Percentiles rank a stretch among this genome's conserved stretches.
These are phyloP conservation scores for Phytophthora sojae DNA, from an alignment of 352 stramenopile genomes.

Conservation along the genomic window DNA sequence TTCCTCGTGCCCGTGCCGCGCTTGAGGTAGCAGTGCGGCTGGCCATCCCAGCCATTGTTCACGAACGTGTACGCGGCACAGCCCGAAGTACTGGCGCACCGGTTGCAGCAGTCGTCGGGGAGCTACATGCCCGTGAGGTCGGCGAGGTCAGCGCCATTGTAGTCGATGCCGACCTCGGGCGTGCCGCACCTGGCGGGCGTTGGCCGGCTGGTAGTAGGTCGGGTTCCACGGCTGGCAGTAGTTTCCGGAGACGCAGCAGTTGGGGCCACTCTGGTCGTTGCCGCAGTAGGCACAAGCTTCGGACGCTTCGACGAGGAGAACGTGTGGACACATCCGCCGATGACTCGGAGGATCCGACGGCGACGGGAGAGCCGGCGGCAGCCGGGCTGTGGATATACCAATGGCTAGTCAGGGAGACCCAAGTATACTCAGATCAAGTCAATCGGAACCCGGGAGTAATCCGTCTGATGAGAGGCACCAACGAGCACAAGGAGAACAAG, in stretches of 20 bases:
- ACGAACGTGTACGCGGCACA: conserved; percentile 34
- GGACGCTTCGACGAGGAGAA: background rate
- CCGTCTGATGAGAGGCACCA: too few species aligned
- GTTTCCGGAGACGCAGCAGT: conserved; percentile 42
- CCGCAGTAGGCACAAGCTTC: conserved; percentile 31
- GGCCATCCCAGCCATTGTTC: conserved; percentile 31
- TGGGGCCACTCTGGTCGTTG: conserved; percentile 24
- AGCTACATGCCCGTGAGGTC: conserved; percentile 31
- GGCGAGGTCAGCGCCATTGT: conserved; percentile 46
- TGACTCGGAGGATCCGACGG: too few species aligned
- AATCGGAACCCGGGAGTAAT: too few species aligned
- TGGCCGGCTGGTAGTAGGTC: conserved; percentile 46
- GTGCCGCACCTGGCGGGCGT: conserved; percentile 36
- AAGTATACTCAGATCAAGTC: too few species aligned
- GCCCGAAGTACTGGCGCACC: conserved; percentile 13
- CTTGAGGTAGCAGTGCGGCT: conserved; percentile 34
- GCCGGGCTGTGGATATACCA: too few species aligned
- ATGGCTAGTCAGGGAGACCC: too few species aligned
- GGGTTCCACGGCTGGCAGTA: conserved; percentile 61
- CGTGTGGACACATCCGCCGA: too few species aligned
- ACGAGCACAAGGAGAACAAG: too few species aligned
- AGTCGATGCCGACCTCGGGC: conserved; percentile 44
- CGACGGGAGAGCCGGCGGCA: too few species aligned
- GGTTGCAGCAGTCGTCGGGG: conserved; percentile 17
- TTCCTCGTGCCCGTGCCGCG: conserved; percentile 20